A percentile compares a stretch with the other conserved stretches of the same genome.
Conservation (phyloP, 306 rosid species). For the Castanospermum australe region DNA sequence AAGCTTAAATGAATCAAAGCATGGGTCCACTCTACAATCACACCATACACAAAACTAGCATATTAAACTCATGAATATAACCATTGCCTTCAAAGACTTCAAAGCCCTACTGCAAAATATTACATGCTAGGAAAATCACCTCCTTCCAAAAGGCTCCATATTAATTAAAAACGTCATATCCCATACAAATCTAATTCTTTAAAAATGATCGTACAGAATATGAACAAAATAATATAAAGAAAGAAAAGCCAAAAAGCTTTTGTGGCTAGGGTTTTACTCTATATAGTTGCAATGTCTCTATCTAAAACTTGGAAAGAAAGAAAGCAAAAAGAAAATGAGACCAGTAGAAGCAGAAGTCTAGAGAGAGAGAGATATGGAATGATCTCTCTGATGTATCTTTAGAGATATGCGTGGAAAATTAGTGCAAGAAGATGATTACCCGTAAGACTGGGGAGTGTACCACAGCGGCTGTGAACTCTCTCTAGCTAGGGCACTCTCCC, state of each 20-base stretch:
- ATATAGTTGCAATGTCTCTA: conserved; percentile 51
- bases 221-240: not conserved
- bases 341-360: conserved; percentile 28
- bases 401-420: conserved; percentile 84
- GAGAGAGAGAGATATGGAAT: conserved; percentile 46
- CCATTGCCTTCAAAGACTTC: not conserved
- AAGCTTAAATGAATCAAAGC: not conserved
- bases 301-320: conserved; percentile 37
- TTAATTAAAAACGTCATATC: not conserved
- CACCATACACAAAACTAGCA: not conserved
- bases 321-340: conserved; percentile 32
- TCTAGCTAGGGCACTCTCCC: conserved; percentile 49
- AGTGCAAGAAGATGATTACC: conserved; percentile 77
- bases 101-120: conserved; percentile 8
- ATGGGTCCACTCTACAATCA: conserved; percentile 31
- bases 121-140: conserved; percentile 1
- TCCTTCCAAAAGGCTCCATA: not conserved
- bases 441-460: conserved; percentile 78
- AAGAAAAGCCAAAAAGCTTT: conserved; percentile 3
- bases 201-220: not conserved
- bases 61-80: conserved; percentile 37
- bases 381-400: conserved; percentile 75
- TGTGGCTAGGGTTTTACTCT: conserved; percentile 55
- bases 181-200: not conserved
- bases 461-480: conserved; percentile 55